Percentiles rank a stretch among this genome's conserved stretches.
Conservation (phyloP, 441 rosid species). For the Mallotus repandus region DNA sequence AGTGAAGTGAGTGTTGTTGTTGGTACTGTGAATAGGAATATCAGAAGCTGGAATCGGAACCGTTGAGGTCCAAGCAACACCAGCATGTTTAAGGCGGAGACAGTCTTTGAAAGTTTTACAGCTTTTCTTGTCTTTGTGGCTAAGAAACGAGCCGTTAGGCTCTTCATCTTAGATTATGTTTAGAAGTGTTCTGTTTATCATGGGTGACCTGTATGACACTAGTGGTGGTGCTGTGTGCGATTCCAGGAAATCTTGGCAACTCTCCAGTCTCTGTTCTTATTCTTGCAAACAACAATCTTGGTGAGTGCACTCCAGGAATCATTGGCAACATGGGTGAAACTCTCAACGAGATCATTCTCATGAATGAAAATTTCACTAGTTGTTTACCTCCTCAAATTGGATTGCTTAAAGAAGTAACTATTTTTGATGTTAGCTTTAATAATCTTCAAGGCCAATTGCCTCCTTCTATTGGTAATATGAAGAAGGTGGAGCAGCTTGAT, state of each 20-base stretch:
- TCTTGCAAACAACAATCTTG: constrained; percentile 71
- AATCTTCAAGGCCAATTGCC: constrained; percentile 55
- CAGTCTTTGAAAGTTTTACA: too few relatives aligned
- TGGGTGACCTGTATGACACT: too few relatives aligned
- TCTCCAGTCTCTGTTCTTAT: constrained; percentile 60
- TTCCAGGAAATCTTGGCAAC: constrained; percentile 62
- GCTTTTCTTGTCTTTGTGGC: too few relatives aligned
- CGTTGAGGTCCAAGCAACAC: too few relatives aligned
- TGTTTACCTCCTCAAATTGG: constrained; percentile 71
- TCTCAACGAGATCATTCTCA: constrained; percentile 59
- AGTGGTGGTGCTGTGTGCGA: too few relatives aligned
- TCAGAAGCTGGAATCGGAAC: too few relatives aligned
- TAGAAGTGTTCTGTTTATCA: too few relatives aligned
- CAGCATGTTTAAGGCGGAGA: too few relatives aligned
- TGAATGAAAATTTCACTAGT: constrained; percentile 56
- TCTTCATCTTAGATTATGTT: too few relatives aligned
- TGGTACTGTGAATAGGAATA: too few relatives aligned
- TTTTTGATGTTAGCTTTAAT: constrained; percentile 67
- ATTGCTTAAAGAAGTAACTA: constrained; percentile 41
- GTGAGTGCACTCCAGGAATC: constrained; percentile 64
- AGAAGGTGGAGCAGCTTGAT: constrained; percentile 45
- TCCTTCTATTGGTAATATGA: constrained; percentile 38
- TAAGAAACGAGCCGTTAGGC: too few relatives aligned
- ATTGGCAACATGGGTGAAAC: constrained; percentile 65
- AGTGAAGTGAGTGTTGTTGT: too few relatives aligned